Conservation (phyloP, 2,329 filamentous ascomycete species). For the Coniochaeta sp. region DNA sequence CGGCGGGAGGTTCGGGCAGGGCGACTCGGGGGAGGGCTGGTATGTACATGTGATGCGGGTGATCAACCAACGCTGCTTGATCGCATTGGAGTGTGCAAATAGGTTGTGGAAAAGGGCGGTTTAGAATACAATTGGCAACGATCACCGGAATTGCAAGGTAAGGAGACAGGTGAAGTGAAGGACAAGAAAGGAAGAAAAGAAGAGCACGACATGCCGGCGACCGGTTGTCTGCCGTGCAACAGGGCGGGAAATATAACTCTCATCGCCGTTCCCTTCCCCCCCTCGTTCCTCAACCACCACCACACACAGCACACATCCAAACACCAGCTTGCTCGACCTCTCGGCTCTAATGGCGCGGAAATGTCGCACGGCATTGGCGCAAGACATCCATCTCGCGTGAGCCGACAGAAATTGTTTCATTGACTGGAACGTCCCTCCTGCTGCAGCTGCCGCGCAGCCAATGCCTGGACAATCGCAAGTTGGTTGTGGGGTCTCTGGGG, state of each 20-base stretch:
- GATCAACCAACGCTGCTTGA: neutral
- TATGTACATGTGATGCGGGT: constrained; percentile 4
- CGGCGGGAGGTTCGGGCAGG: neutral
- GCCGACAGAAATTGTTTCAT: constrained; percentile 7
- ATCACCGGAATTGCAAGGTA: neutral
- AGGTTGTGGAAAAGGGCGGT: neutral
- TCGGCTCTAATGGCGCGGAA: neutral
- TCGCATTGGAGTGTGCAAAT: neutral
- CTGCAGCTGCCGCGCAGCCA: neutral
- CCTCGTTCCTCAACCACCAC: neutral
- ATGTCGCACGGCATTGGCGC: constrained; percentile 2
- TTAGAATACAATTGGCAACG: neutral
- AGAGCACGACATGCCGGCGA: neutral
- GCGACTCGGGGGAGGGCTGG: constrained; percentile 1
- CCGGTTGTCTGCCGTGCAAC: neutral
- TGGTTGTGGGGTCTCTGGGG: neutral
- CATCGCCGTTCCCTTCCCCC: neutral
- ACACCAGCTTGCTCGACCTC: neutral
- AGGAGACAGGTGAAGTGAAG: neutral
- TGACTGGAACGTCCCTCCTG: neutral
- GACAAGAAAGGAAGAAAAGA: neutral
- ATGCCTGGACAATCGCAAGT: neutral
- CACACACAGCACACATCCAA: neutral
- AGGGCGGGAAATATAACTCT: neutral
- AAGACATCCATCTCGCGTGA: constrained; percentile 7